A percentile compares a stretch with the other conserved stretches of the same genome.
These are phyloP conservation scores for Epichloe gansuensis DNA, from an alignment of 2,329 filamentous ascomycete species.

Conservation along the genomic window DNA sequence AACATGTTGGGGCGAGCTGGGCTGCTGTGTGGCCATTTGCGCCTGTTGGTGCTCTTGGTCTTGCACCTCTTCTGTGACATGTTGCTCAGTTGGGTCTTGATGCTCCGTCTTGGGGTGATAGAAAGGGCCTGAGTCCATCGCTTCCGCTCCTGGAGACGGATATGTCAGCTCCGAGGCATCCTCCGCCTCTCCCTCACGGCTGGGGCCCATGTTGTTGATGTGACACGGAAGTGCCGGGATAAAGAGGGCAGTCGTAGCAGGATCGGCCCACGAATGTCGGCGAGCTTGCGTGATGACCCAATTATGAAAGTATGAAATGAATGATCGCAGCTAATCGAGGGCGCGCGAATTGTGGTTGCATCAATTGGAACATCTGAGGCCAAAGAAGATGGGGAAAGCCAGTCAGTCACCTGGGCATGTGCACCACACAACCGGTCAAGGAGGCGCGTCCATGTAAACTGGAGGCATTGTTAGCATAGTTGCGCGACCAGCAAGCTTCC, in stretches of 20 bases:
- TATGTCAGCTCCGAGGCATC: slow-evolving; percentile 30
- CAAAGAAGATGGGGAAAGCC: not conserved
- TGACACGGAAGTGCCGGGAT: not conserved
- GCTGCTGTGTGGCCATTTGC: slow-evolving; percentile 20
- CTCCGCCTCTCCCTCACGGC: slow-evolving; percentile 23
- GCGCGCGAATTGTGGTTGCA: too few relatives aligned
- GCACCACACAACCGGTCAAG: slow-evolving; percentile 5
- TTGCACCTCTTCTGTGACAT: slow-evolving; percentile 18
- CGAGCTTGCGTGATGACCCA: not conserved
- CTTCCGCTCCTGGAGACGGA: slow-evolving; percentile 33
- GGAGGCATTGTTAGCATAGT: slow-evolving; percentile 13
- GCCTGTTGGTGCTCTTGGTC: slow-evolving; percentile 19
- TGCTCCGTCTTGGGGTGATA: slow-evolving; percentile 28
- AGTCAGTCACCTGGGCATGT: not conserved
- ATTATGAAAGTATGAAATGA: not conserved
- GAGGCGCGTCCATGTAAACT: slow-evolving; percentile 7
- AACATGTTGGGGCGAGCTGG: slow-evolving; percentile 27
- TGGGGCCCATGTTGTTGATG: slow-evolving; percentile 18
- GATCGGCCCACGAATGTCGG: not conserved
- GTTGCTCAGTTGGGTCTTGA: slow-evolving; percentile 15
- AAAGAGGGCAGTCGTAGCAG: not conserved
- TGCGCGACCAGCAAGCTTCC: slow-evolving; percentile 1
- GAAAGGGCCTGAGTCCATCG: slow-evolving; percentile 30
- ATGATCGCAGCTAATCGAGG: too few relatives aligned
- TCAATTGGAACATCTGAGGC: not conserved